phyloP scores from a whole-genome alignment of 176 grass and related monocot species.

The Musa schizocarpa region DNA sequence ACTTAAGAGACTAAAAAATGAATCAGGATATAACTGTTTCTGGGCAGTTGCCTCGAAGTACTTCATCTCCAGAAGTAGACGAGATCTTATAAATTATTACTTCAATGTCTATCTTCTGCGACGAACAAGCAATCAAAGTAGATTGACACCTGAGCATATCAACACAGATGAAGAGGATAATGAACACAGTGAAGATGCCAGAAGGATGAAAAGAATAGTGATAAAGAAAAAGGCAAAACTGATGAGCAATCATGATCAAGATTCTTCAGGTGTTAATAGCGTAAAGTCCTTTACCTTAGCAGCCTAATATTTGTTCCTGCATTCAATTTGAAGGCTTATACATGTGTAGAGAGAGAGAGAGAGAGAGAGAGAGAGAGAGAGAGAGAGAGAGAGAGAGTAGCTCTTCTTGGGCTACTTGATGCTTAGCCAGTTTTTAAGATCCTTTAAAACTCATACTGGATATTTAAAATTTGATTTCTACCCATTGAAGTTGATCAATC shows the following conservation, averaged over 20 bases:
- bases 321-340: not conserved
- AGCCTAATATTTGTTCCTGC: not conserved
- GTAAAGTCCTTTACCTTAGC: not conserved
- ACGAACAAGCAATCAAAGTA: conserved; percentile 58
- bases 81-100: conserved; percentile 65
- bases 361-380: no score
- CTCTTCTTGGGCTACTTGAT: no score
- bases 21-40: conserved; percentile 47
- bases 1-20: conserved; percentile 51
- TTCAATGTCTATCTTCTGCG: conserved; percentile 86
- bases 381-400: no score
- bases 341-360: not conserved
- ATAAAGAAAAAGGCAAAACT: conserved; percentile 20
- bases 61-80: conserved; percentile 44
- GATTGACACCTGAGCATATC: conserved; percentile 27
- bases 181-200: conserved; percentile 53
- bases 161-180: conserved; percentile 43
- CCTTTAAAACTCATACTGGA: no score
- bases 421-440: no score
- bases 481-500: no score
- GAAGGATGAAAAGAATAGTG: conserved; percentile 41
- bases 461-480: no score
- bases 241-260: conserved; percentile 21
- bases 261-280: conserved; percentile 13
- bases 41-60: conserved; percentile 47